Conservation (phyloP, 2,329 filamentous ascomycete species). For the Monosporascus sp. region DNA sequence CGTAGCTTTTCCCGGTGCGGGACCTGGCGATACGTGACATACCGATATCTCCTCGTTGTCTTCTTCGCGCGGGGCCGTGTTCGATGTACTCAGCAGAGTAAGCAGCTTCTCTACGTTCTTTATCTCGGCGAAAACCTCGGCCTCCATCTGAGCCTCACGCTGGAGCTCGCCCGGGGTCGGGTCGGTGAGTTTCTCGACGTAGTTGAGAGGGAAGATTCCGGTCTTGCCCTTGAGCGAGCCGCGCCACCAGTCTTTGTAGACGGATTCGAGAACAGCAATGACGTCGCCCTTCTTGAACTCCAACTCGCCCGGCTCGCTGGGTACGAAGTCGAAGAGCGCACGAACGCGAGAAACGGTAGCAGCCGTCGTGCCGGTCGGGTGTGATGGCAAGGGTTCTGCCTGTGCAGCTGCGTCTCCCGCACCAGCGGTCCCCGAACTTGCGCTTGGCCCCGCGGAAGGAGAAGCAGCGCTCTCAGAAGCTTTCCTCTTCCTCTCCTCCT, state of each 20-base stretch:
- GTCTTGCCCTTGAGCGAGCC: slow-evolving; percentile 90
- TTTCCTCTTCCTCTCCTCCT: slow-evolving; percentile 63
- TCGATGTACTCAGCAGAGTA: slow-evolving; percentile 83
- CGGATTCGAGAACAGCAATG: slow-evolving; percentile 93
- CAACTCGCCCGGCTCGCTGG: slow-evolving; percentile 88
- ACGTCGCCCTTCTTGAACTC: slow-evolving; percentile 96
- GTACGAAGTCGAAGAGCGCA: slow-evolving; percentile 89
- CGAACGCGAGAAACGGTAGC: slow-evolving; percentile 93
- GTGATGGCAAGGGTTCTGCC: slow-evolving; percentile 46
- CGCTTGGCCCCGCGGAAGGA: slow-evolving; percentile 28
- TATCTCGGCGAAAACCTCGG: slow-evolving; percentile 59
- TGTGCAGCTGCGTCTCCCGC: slow-evolving; percentile 24
- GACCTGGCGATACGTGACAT: slow-evolving; percentile 21
- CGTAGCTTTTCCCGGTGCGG: neutral
- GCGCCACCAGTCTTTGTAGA: slow-evolving; percentile 99
- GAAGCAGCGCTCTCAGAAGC: slow-evolving; percentile 29
- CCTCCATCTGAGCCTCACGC: slow-evolving; percentile 92
- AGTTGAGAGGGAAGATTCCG: slow-evolving; percentile 97
- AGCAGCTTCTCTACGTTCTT: slow-evolving; percentile 66
- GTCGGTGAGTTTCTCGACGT: slow-evolving; percentile 94
- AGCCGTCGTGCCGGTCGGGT: slow-evolving; percentile 81
- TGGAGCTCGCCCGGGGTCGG: slow-evolving; percentile 92
- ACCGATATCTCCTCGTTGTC: slow-evolving; percentile 97
- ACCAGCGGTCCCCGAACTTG: slow-evolving; percentile 22
- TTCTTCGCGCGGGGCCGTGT: slow-evolving; percentile 71